A percentile compares a stretch with the other conserved stretches of the same genome.
These are phyloP conservation scores for Aphanomyces invadans DNA, from an alignment of 352 stramenopile species.

Conservation along the genomic window DNA sequence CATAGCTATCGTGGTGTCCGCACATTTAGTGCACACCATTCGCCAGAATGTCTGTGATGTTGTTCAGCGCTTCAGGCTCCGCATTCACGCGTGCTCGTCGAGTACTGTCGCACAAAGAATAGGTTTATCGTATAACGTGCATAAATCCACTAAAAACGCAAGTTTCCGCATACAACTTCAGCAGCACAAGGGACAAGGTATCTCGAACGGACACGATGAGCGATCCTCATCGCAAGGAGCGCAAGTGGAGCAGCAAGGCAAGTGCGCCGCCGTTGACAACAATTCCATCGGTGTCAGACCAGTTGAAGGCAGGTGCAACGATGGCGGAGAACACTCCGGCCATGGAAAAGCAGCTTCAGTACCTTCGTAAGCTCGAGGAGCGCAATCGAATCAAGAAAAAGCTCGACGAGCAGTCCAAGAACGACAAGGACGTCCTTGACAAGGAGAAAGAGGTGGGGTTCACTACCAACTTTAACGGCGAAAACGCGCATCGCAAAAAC, in stretches of 20 bases:
- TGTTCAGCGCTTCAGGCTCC: too few relatives aligned
- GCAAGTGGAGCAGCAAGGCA: neutral
- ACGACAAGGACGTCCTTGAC: conserved; percentile 47
- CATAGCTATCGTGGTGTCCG: too few relatives aligned
- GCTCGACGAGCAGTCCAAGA: conserved; percentile 48
- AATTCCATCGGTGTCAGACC: neutral
- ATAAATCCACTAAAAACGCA: too few relatives aligned
- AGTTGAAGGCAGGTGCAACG: neutral
- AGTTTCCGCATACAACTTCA: too few relatives aligned
- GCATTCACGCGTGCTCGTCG: too few relatives aligned
- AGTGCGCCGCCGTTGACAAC: neutral
- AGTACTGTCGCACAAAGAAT: too few relatives aligned
- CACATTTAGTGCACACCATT: too few relatives aligned
- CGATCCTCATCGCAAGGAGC: conserved; percentile 1
- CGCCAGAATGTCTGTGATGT: too few relatives aligned
- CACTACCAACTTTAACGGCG: conserved; percentile 71
- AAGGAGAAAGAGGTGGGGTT: conserved; percentile 66
- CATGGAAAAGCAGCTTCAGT: conserved; percentile 68
- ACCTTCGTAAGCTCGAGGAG: conserved; percentile 79
- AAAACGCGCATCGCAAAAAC: conserved; percentile 22
- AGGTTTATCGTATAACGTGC: too few relatives aligned
- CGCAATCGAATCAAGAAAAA: conserved; percentile 77
- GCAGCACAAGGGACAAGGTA: too few relatives aligned
- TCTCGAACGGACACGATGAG: conserved; percentile 13
- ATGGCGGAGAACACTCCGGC: neutral